A percentile compares a stretch with the other conserved stretches of the same genome.
phyloP scores from a whole-genome alignment of 129 eudicot genomes.

The Chrysanthemum seticuspe region DNA sequence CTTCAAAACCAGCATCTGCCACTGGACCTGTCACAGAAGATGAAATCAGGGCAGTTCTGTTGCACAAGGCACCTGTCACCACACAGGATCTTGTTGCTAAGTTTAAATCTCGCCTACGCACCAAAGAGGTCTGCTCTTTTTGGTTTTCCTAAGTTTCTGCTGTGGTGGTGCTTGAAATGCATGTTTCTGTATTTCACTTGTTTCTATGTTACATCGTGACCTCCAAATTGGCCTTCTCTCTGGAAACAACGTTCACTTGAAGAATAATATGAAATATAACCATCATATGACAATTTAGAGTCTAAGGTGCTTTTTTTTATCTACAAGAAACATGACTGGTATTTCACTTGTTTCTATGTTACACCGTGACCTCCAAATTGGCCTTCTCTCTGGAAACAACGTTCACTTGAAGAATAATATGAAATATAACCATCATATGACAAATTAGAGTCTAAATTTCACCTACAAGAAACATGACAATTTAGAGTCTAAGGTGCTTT shows the following conservation, averaged over 20 bases:
- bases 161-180: background rate
- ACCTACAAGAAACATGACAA: no score
- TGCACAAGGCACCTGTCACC: slow-evolving; percentile 74
- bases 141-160: background rate
- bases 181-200: background rate
- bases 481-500: no score
- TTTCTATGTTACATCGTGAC: background rate
- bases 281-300: no score
- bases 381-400: no score
- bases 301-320: no score
- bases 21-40: slow-evolving; percentile 87
- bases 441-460: no score
- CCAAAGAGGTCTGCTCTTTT: slow-evolving; percentile 57
- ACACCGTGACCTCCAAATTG: no score
- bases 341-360: background rate
- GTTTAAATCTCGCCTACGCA: slow-evolving; percentile 71
- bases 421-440: no score
- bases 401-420: no score
- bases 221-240: no score
- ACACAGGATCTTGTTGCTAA: slow-evolving; percentile 87
- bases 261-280: no score
- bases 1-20: slow-evolving; percentile 44
- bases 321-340: background rate
- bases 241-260: no score
- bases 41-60: slow-evolving; percentile 75